Evolutionary conservation across 306 rosid genomes (phyloP), one percentile per base, ranked within the genome.

Genomic region (Arachis stenosperma): DNA sequence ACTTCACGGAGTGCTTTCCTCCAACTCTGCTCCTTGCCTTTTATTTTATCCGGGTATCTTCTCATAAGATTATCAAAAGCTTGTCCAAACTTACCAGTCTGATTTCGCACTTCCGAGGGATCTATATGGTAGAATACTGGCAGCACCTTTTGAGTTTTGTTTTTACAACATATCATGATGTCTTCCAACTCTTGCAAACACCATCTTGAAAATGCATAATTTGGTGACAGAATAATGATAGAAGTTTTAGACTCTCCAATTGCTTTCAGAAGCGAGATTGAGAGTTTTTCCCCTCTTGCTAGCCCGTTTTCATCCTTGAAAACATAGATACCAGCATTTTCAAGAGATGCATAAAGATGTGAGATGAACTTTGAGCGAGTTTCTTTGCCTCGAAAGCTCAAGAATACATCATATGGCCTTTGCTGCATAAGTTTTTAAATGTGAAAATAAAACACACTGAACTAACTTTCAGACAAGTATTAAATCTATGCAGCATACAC

Each of bases 201-300:
- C 82, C 78, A 78, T 47, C 22, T 71, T 2, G 82, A 78, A 64
- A 9, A 9, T 37, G 73, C 78, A 27, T 64, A 78, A n/a, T 36
- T 12, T 47, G 0, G 39, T 43, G 82, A 78, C 47, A 78, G 64
- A 27, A 78, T 42, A 56, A 78, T 6, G 2, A 78, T 5, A 6
- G 30, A 22, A 47, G 56, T 71, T 78, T 27, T 78, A 5, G 63
- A 78, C 5, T 2, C 1, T 12, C 52, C 36, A 0, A 71, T 71
- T 13, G 67, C 62, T 33, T 6, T 7, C 10, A 56, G 6, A 2
- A 78, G 2, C 37, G 71, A 59, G 5, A 2, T 2, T 22, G 54
- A 37, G 14, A 71, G 5, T 1, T 33, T 1, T 2, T 44, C 75
- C 61, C 81, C 81, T 14, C 50, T 48, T 51, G 1, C 15, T 9